These are phyloP conservation scores for Luffa acutangula DNA, from an alignment of 306 rosid genomes.

Conservation along the genomic window DNA sequence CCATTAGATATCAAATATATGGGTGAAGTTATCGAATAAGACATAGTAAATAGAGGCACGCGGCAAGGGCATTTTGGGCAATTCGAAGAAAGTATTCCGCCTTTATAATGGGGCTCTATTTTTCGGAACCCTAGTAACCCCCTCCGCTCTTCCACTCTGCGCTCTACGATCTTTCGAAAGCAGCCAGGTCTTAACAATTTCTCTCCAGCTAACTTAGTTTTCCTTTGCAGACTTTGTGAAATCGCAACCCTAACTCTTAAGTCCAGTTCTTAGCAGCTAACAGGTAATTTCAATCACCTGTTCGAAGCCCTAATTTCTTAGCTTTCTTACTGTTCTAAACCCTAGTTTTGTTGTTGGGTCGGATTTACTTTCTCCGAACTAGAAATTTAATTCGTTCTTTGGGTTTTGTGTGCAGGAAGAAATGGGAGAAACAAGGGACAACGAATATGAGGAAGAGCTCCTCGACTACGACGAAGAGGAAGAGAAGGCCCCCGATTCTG, in stretches of 20 bases:
- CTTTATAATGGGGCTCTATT: neutral
- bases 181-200: slow-evolving; percentile 21
- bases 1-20: neutral
- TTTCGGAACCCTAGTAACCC: slow-evolving; percentile 14
- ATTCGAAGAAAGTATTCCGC: neutral
- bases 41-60: neutral
- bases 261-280: slow-evolving; percentile 9
- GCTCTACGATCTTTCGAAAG: slow-evolving; percentile 16
- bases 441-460: slow-evolving; percentile 94
- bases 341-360: neutral
- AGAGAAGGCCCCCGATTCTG: slow-evolving; percentile 78
- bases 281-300: slow-evolving; percentile 27
- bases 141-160: neutral
- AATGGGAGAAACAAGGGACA: slow-evolving; percentile 85
- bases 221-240: slow-evolving; percentile 62
- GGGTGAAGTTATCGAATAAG: neutral
- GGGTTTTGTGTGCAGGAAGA: slow-evolving; percentile 31
- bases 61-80: slow-evolving; percentile 9
- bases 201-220: slow-evolving; percentile 56
- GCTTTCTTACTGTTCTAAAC: neutral
- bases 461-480: slow-evolving; percentile 95
- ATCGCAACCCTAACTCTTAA: slow-evolving; percentile 27
- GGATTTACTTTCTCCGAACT: neutral
- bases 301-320: slow-evolving; percentile 15
- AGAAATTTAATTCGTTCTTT: neutral